Evolutionary conservation across 148 eudicot genomes (phyloP).

Genomic region (Simmondsia chinensis): DNA sequence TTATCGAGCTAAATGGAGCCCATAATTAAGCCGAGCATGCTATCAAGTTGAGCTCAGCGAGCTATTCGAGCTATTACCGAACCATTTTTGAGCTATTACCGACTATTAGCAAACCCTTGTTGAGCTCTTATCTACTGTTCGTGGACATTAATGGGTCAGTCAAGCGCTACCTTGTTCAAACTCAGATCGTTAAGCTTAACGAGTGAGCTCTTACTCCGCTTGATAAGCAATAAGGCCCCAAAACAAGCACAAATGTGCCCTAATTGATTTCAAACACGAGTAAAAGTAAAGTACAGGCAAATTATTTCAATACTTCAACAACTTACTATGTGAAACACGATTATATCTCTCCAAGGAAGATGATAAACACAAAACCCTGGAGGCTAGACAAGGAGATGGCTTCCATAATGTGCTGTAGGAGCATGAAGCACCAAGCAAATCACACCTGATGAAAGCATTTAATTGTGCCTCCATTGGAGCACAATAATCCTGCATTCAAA

Average conservation of each 20-base stretch:
- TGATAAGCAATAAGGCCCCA: too few relatives aligned
- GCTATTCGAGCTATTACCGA: too few relatives aligned
- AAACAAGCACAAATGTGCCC: neutral
- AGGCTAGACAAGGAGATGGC: slow-evolving; percentile 14
- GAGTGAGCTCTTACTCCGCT: too few relatives aligned
- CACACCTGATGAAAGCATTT: slow-evolving; percentile 26
- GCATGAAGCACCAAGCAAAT: slow-evolving; percentile 18
- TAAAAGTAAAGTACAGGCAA: neutral
- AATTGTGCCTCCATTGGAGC: slow-evolving; percentile 31
- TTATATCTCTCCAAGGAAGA: slow-evolving; percentile 17
- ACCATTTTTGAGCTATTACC: too few relatives aligned
- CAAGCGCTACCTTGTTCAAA: too few relatives aligned
- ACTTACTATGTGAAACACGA: slow-evolving; percentile 14
- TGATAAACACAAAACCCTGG: slow-evolving; percentile 22
- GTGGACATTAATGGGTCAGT: too few relatives aligned
- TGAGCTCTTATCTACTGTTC: too few relatives aligned
- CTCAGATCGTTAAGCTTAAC: too few relatives aligned
- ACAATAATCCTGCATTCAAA: slow-evolving; percentile 25
- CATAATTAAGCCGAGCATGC: too few relatives aligned
- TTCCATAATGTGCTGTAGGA: slow-evolving; percentile 21
- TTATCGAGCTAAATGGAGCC: too few relatives aligned
- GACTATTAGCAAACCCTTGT: too few relatives aligned
- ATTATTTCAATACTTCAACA: neutral
- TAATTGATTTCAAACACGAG: neutral
- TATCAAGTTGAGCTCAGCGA: too few relatives aligned